These are phyloP conservation scores for Eragrostis curvula DNA, from an alignment of 176 grass and related monocot genomes.

Conservation along the genomic window DNA sequence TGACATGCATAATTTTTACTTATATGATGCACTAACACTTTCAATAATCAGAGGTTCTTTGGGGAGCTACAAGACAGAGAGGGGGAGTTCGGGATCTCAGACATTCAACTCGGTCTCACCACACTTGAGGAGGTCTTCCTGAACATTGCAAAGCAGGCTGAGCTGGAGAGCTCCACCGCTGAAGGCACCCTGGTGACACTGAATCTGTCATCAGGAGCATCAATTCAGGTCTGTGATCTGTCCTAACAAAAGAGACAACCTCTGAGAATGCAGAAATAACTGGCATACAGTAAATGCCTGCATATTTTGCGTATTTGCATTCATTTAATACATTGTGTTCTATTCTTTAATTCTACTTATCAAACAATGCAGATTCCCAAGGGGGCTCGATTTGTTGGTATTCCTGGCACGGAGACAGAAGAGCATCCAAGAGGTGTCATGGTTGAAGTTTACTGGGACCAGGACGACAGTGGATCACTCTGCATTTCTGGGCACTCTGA, in stretches of 20 bases:
- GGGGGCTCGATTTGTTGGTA: conserved; percentile 79
- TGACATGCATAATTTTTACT: neutral
- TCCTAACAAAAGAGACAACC: neutral
- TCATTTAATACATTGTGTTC: conserved; percentile 2
- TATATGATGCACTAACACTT: conserved; percentile 22
- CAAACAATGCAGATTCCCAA: conserved; percentile 74
- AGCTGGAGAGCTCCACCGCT: conserved; percentile 80
- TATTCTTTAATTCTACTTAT: conserved; percentile 4
- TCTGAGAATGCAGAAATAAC: conserved; percentile 28
- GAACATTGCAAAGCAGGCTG: conserved; percentile 91
- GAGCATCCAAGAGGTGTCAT: conserved; percentile 87
- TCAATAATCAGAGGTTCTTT: conserved; percentile 72
- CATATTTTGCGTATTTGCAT: neutral
- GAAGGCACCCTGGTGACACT: conserved; percentile 78
- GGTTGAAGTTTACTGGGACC: conserved; percentile 98
- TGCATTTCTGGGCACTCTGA: conserved; percentile 85
- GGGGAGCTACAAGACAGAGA: conserved; percentile 88
- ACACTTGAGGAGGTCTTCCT: conserved; percentile 98
- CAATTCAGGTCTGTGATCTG: conserved; percentile 69
- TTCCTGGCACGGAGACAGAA: conserved; percentile 82
- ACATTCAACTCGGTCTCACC: conserved; percentile 91
- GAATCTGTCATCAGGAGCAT: conserved; percentile 73
- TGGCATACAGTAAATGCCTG: neutral
- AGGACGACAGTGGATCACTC: conserved; percentile 79
- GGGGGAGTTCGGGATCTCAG: conserved; percentile 82